Base-by-base conservation (phyloP, 257 asterid genomes). In the Solanum commersonii region DNA sequence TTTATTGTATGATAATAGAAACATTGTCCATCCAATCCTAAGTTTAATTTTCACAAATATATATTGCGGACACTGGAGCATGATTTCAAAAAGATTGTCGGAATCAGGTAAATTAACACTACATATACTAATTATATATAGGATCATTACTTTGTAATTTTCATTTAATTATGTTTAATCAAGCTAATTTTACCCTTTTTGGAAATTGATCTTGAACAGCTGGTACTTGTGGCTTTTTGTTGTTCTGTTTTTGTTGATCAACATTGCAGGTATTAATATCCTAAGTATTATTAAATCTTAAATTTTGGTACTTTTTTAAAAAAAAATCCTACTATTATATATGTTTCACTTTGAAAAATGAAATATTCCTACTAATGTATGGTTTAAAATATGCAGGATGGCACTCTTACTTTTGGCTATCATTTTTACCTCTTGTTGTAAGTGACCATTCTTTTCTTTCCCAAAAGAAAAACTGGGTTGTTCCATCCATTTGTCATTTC, bases 141-240 rank as follows among this genome's bases (percentile, higher is more conserved):
- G 14, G 27, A 31, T 37, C n/a, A 15, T 63, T 12, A 82, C 8
- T 31, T 44, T 18, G 8, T 42, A 6, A 13, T 52, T 82, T 82
- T 12, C n/a, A 42, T 88, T 27, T 23, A 38, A 1, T 8, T 37
- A 31, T 52, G 15, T 82, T 18, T 82, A 81, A 31, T 82, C 86
- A 31, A 10, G 73, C 73, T 87, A 72, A 67, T 12, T 37, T 7
- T 56, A 56, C 10, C 25, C 65, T 56, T 56, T 4, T 46, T 44
- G 60, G 83, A 84, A 78, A 86, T 42, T 91, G 72, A 52, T 90
- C 78, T 86, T 82, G 37, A 71, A 84, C 98, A 97, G 99, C 92
- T 94, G 96, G 98, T 97, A 93, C 92, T 90, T 97, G 89, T 97
- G 99, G 99, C 87, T 96, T 60, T 97, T 97, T 90, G 98, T 93